These are phyloP conservation scores for Funneliformis caledonium DNA, from an alignment of 371 early-diverging fungal genomes.

Conservation along the genomic window DNA sequence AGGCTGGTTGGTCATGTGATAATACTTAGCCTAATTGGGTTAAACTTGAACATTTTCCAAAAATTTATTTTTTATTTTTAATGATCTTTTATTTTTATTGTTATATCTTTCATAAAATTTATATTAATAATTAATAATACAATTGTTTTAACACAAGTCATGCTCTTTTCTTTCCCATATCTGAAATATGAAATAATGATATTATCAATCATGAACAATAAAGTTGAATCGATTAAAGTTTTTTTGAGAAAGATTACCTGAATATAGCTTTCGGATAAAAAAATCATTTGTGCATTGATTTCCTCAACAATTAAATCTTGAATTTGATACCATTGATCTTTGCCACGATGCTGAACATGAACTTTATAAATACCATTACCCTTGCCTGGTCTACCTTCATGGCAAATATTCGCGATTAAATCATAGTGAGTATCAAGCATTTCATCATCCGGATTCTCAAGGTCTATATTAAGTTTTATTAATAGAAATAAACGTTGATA, in stretches of 20 bases:
- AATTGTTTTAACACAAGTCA: not conserved
- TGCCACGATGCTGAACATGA: conserved; percentile 79
- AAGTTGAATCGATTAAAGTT: not conserved
- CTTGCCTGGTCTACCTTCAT: conserved; percentile 81
- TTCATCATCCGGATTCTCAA: conserved; percentile 40
- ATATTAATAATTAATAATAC: not conserved
- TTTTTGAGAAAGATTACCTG: conserved; percentile 63
- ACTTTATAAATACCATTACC: conserved; percentile 78
- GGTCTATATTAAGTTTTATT: conserved; percentile 53
- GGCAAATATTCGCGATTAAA: conserved; percentile 90
- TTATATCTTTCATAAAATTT: not conserved
- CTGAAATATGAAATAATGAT: not conserved
- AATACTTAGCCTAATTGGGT: no score
- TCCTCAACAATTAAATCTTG: conserved; percentile 94
- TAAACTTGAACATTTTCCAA: no score
- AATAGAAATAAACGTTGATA: not conserved
- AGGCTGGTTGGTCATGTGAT: no score
- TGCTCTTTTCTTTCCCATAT: conserved; percentile 24
- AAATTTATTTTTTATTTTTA: no score
- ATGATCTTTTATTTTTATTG: no score
- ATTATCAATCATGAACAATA: not conserved
- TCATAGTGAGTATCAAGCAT: conserved; percentile 72
- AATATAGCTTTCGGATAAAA: conserved; percentile 90
- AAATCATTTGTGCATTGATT: conserved; percentile 93
- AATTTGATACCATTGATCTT: conserved; percentile 93